Percentiles rank a stretch among this genome's conserved stretches.
Conservation (phyloP, 805 yeast genomes). For the Myxozyma neotropica region DNA sequence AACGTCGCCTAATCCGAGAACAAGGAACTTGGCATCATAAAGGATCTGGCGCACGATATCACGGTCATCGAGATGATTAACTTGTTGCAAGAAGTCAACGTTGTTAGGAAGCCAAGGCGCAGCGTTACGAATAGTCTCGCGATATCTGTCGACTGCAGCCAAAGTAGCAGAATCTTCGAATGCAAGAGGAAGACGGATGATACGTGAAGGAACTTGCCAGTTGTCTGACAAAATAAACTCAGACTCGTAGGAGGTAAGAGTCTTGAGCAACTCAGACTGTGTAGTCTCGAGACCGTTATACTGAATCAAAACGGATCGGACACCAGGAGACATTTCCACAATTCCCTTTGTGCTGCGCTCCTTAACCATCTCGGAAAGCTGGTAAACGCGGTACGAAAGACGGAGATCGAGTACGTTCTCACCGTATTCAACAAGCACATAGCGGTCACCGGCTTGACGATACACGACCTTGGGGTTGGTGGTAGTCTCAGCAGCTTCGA, state of each 20-base stretch:
- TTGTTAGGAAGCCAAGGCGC: slow-evolving; percentile 99
- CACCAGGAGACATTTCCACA: slow-evolving; percentile 96
- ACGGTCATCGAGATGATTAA: slow-evolving; percentile 73
- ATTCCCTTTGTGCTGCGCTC: slow-evolving; percentile 71
- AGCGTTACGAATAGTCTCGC: slow-evolving; percentile 86
- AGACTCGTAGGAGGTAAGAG: slow-evolving; percentile 72
- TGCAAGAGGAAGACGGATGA: slow-evolving; percentile 89
- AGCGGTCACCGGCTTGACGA: slow-evolving; percentile 97
- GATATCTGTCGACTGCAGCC: slow-evolving; percentile 86
- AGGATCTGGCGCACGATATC: slow-evolving; percentile 78
- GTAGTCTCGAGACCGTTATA: slow-evolving; percentile 64
- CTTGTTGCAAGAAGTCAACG: slow-evolving; percentile 90
- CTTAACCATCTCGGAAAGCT: slow-evolving; percentile 72
- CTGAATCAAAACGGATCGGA: slow-evolving; percentile 89
- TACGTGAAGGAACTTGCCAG: slow-evolving; percentile 85
- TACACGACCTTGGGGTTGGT: slow-evolving; percentile 73
- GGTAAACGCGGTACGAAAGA: slow-evolving; percentile 80
- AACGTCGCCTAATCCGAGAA: slow-evolving; percentile 94
- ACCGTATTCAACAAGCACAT: slow-evolving; percentile 89
- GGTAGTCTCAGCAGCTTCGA: slow-evolving; percentile 50
- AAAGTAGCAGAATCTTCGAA: slow-evolving; percentile 90
- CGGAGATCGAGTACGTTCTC: slow-evolving; percentile 84
- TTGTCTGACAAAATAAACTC: slow-evolving; percentile 71
- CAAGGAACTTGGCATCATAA: slow-evolving; percentile 87
- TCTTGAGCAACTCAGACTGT: slow-evolving; percentile 63